Base-by-base conservation (phyloP, 1,284 basidiomycete species). In the Erythrobasidium hasegawianum region DNA sequence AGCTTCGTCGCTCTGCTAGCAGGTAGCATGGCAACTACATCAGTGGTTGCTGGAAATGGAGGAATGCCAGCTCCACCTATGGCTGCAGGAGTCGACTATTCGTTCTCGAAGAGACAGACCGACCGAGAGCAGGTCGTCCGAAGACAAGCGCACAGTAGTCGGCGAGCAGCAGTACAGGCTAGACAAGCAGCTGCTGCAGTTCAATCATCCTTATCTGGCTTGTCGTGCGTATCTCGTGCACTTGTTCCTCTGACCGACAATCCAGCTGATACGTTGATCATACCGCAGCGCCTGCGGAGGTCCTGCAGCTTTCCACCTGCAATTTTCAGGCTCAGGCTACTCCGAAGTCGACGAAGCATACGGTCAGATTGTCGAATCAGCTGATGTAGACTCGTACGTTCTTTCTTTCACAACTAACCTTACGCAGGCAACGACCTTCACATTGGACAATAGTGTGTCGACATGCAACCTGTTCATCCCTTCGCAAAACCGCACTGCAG, bases 71-170 rank as follows among this genome's bases (percentile, higher is more conserved):
- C 43, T 24, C 7, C 43, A 24, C 43, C 43, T 14, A 47, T 47
- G 16, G 43, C 43, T 4, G 43, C 7, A 47, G 43, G 43, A 47
- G 22, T 47, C 14, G n/a, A 18, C 14, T 18, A 47, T 14, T 29
- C 45, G 29, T n/a, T 57, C 4, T 38, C 56, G 26, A 26, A 40
- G 29, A 41, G 62, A 16, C 62, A 65, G 54, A 58, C 62, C 33
- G 57, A 47, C 38, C 47, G 62, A 41, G 62, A 65, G 18, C 62
- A 65, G 56, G 56, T 65, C 24, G 62, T 65, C 38, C 55, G 62
- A 22, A 41, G 62, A 27, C 55, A 57, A 55, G 39, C 41, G 2
- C 62, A 65, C 45, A 45, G 47, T 41, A 57, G 53, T 55, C 29
- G 47, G 22, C 38, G 61, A 24, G 43, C 43, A 18, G 43, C 43